Base-by-base conservation (phyloP, 2,329 filamentous ascomycete genomes). In the Xylariomycetidae sp. region DNA sequence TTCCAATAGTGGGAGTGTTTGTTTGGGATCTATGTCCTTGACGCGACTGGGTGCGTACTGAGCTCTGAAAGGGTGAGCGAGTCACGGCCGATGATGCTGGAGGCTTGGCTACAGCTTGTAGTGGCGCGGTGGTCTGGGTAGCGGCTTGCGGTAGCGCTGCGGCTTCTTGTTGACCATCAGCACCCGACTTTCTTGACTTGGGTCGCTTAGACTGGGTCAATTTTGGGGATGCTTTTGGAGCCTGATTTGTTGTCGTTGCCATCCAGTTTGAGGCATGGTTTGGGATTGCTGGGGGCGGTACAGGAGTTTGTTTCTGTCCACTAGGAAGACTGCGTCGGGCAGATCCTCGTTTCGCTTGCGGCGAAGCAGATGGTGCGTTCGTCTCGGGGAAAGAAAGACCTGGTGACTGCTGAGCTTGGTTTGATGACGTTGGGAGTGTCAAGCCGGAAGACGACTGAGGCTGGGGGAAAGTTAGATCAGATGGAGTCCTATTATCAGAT, bases 21-120 rank as follows among this genome's bases (percentile, higher is more conserved):
- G 45, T 53, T 30, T 49, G 53, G 16, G 53, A 55, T 20, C 43
- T 46, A 11, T 49, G 49, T 12, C 41, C 38, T 35, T 57, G 54
- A 17, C 43, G 45, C 34, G 53, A 44, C 8, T 44, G 44, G 20
- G 46, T 18, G 12, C 46, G 46, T n/a, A 50, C 41, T 22, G 46
- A 19, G 22, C 33, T 42, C 27, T 54, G 52, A 25, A 50, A 54
- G 3, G 50, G 53, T 6, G 54, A 56, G 6, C 43, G 44, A 6
- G 37, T 50, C 34, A 49, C 42, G 14, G 44, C 38, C 26, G 51
- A 59, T 42, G 42, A 55, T 42, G 31, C 44, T 48, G 10, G 43
- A 39, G 4, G 39, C 38, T 23, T 50, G 52, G n/a, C n/a, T n/a
- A n/a, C n/a, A n/a, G n/a, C n/a, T n/a, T n/a, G n/a, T n/a, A n/a